phyloP scores from a whole-genome alignment of 106 monocot species.

The Triglochin maritima region DNA sequence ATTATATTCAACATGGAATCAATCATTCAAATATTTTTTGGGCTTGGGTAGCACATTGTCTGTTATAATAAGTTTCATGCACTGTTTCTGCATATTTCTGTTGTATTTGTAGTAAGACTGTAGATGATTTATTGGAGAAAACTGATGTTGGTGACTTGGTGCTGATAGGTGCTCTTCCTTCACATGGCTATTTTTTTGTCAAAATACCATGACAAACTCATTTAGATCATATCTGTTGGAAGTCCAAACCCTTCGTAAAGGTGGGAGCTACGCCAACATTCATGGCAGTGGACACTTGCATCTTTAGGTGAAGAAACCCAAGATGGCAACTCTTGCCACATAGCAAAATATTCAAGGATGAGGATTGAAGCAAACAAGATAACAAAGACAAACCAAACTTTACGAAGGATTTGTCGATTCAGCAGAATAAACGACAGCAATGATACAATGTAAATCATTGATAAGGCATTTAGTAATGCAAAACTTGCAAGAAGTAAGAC shows the following conservation, averaged over 20 bases:
- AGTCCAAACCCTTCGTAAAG: constrained; percentile 7
- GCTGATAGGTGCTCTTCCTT: no score
- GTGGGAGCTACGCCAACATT: constrained; percentile 78
- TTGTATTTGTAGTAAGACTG: no score
- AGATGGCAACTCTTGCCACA: constrained; percentile 67
- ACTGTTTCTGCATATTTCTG: no score
- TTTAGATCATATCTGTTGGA: no score
- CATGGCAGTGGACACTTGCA: constrained; percentile 44
- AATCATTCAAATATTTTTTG: no score
- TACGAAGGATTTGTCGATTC: constrained; percentile 53
- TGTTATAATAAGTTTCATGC: no score
- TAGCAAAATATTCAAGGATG: constrained; percentile 70
- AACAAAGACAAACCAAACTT: constrained; percentile 77
- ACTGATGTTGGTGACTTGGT: no score
- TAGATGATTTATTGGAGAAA: no score
- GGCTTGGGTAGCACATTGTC: no score
- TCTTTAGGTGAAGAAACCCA: constrained; percentile 34
- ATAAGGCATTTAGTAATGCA: constrained; percentile 66
- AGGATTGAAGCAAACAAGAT: constrained; percentile 70
- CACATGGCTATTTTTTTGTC: no score
- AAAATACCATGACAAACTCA: no score
- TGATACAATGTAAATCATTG: constrained; percentile 70
- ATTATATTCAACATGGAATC: no score
- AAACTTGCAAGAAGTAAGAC: constrained; percentile 85
- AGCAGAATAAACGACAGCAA: constrained; percentile 68